Evolutionary conservation across 2,329 filamentous ascomycete species (phyloP).

Genomic region (Colletotrichum sp.): DNA sequence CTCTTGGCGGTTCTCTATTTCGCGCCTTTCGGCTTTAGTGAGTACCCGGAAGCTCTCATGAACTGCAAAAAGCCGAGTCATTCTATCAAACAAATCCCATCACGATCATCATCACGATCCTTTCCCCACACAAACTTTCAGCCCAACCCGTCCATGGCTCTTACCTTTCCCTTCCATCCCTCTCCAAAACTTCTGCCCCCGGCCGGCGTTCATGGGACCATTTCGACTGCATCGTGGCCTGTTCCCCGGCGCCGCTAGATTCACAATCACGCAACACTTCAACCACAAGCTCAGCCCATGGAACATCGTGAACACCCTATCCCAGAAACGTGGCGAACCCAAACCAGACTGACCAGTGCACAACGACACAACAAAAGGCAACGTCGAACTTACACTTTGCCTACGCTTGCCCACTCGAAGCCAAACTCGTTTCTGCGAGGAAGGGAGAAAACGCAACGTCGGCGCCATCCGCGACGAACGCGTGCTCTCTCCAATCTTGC

Average conservation of each 20-base stretch:
- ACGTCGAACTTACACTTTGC: background rate
- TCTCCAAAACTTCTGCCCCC: background rate
- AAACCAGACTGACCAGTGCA: background rate
- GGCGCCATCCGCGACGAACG: constrained; percentile 19
- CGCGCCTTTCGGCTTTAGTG: background rate
- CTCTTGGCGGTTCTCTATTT: background rate
- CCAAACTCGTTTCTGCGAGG: background rate
- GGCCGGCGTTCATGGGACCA: background rate
- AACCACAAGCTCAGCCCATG: background rate
- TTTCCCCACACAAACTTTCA: background rate
- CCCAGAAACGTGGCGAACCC: background rate
- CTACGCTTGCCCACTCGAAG: background rate
- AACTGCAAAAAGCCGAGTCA: constrained; percentile 3
- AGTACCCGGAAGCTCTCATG: background rate
- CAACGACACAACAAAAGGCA: background rate
- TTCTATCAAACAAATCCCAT: background rate
- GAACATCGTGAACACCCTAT: background rate
- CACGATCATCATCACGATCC: background rate
- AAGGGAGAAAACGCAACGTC: background rate
- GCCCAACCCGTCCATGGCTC: background rate
- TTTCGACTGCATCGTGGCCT: background rate
- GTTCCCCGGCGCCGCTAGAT: background rate
- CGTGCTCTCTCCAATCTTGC: background rate
- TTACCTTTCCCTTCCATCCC: background rate
- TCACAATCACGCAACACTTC: background rate